Evolutionary conservation across 2,329 filamentous ascomycete species (phyloP), one percentile per base, ranked within the genome.

Genomic region (Cadophora sp.): DNA sequence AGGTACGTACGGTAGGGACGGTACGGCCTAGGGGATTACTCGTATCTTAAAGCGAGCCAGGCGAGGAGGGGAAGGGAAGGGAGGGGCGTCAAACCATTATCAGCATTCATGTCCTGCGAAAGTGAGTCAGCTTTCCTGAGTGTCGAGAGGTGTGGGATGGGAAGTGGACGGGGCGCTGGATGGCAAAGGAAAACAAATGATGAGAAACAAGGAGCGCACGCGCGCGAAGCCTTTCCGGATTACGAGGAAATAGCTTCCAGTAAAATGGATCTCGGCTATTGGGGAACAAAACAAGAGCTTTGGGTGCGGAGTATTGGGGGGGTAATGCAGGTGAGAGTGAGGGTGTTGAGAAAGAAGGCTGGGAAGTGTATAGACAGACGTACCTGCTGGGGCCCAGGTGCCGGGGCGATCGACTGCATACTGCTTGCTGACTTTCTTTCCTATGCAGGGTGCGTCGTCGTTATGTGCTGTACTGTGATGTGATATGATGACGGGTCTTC

Each of bases 331-430:
- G 62, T 53, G 61, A 43, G 19, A 37, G 48, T 50, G 46, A 63
- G 61, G 48, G 59, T 56, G 63, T 46, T 64, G 68, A 63, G 66
- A 58, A 60, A 63, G 62, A 24, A 24, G 62, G 59, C 40, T 53
- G 40, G 53, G 55, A 59, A 53, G 58, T 43, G 34, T 58, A 59
- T 27, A 62, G n/a, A 62, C 48, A n/a, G 53, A 73, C 61, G 67
- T 73, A 76, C 75, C 72, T 76, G 73, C 62, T 74, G 73, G 24
- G 75, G 72, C 37, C 73, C 71, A 16, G 76, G 76, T 11, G 74
- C 75, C 24, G 76, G 76, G 29, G 76, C 76, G 55, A 77, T 76
- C 56, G 75, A 75, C 69, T 77, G 76, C 76, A 76, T 77, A 34
- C 46, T 72, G 56, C 43, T n/a, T 72, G 56, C 43, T n/a, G 19